Evolutionary conservation across 768 basidiomycete species (phyloP), one percentile per base, ranked within the genome.

Genomic region (Naematelia aurantialba): DNA sequence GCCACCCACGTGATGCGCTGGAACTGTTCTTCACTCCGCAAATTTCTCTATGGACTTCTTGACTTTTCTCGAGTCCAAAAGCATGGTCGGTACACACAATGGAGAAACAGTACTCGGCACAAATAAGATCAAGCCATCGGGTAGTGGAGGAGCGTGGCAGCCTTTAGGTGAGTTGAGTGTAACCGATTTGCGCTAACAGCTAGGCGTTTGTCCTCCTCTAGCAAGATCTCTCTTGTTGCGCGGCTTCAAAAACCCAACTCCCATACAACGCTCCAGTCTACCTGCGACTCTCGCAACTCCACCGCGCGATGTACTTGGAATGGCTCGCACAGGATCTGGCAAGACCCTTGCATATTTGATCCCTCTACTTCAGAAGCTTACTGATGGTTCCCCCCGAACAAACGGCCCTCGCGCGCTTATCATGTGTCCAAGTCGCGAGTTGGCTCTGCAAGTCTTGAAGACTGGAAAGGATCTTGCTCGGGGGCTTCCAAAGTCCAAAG

Each of bases 311-410:
- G 85, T 99, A 13, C 91, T 98, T 13, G 94, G 91, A 44, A 99
- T 98, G 96, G 94, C 96, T 34, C 84, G 96, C 34, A 99, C 96
- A 3, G 96, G 96, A 44, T 96, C 92, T 1, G 96, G 96, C 60
- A 98, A 98, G 79, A 93, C 93, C 10, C 83, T 99, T 31, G 94
- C 94, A 19, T 99, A 93, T 75, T 85, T 98, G 82, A 80, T 98
- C 24, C 96, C 96, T 51, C 82, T 99, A 14, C 81, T 96, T 0
- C 89, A 93, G 58, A 83, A 90, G 47, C 83, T 99, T 5, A 85
- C 87, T 4, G 89, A 89, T 8, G 80, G 85, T 31, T 92, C 96
- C 73, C 82, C 85, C 0, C 83, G 85, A 11, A 79, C 84, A 0
- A 91, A 91, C 65, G 92, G 91, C 39, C 86, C 89, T 4, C 83